Base-by-base conservation (phyloP, 2,329 filamentous ascomycete genomes). In the Colletotrichum costaricense region DNA sequence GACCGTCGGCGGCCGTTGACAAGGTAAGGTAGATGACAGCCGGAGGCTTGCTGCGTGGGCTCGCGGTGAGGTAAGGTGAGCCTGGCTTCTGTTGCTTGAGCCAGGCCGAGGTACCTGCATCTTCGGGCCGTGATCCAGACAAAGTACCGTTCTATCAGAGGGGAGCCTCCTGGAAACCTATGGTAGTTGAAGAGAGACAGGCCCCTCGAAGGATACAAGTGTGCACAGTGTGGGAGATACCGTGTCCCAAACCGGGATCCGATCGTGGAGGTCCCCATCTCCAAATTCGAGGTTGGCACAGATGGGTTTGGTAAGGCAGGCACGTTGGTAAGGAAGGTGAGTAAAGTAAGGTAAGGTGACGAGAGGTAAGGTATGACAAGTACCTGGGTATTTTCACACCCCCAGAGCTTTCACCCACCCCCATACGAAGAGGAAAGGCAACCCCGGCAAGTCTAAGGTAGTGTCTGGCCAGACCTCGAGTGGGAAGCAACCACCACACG, bases 51-150 rank as follows among this genome's bases (percentile, higher is more conserved):
- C 16, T 16, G n/a, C 9, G 22, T 52, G 42, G 42, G 42, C 19
- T 49, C n/a, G 42, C 42, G 19, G 19, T 49, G 42, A 24, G 12
- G 22, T 52, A 30, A 16, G 28, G 22, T 52, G 7, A 12, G 42
- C n/a, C 49, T 33, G 26, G n/a, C n/a, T 60, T 55, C 49, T 49
- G n/a, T 9, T 12, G 26, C 38, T 14, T 22, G 64, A 69, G 52
- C 42, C 26, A 46, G n/a, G 19, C 11, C 19, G 26, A 69, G 42
- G 54, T 69, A 69, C 55, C 65, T 72, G 69, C 58, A 49, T 60
- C 59, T 33, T 63, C 67, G 46, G 33, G 42, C 42, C 59, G 59
- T 54, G 12, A n/a, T 46, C 42, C 69, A 64, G 42, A 22, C 33
- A 63, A 42, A 56, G 14, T 28, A 28, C 19, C 14, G 7, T 19